A percentile compares a stretch with the other conserved stretches of the same genome.
These are phyloP conservation scores for Phytophthora fragariae DNA, from an alignment of 352 stramenopile genomes.

Conservation along the genomic window DNA sequence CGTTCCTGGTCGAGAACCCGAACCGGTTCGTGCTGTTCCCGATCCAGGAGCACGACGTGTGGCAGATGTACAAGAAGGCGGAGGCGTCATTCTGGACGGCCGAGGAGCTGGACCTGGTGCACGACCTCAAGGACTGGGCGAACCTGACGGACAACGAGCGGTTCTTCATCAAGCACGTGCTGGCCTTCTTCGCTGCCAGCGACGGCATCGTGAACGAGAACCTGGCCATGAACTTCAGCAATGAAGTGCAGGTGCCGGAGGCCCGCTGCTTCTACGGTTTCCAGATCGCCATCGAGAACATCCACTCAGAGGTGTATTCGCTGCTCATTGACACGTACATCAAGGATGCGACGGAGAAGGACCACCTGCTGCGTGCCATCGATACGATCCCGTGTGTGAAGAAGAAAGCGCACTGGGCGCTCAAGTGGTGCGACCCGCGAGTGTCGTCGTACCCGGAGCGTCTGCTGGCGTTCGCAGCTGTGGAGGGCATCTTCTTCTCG, in stretches of 20 bases:
- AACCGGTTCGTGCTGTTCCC: too few relatives aligned
- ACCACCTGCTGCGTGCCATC: constrained; percentile 96
- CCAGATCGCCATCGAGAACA: constrained; percentile 99
- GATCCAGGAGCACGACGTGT: too few relatives aligned
- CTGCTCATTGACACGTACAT: constrained; percentile 99
- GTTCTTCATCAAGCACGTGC: constrained; percentile 98
- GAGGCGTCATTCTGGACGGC: constrained; percentile 99
- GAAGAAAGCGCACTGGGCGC: constrained; percentile 90
- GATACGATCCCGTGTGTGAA: constrained; percentile 97
- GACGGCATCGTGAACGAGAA: constrained; percentile 99
- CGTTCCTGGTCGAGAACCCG: too few relatives aligned
- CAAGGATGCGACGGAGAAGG: constrained; percentile 95
- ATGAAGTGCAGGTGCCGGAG: constrained; percentile 97
- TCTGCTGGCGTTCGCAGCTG: too few relatives aligned
- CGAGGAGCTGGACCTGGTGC: constrained; percentile 97
- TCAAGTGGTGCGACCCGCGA: constrained; percentile 97
- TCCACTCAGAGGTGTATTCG: constrained; percentile 99
- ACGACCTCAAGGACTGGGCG: constrained; percentile 96
- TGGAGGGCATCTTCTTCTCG: too few relatives aligned
- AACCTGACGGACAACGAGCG: constrained; percentile 96
- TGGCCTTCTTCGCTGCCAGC: constrained; percentile 98
- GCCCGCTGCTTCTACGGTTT: constrained; percentile 99
- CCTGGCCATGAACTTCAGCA: constrained; percentile 98
- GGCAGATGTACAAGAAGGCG: constrained; percentile 41
- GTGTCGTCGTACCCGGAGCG: too few relatives aligned